Evolutionary conservation across 306 rosid species (phyloP), one percentile per base, ranked within the genome.

Genomic region (Fragaria iinumae): DNA sequence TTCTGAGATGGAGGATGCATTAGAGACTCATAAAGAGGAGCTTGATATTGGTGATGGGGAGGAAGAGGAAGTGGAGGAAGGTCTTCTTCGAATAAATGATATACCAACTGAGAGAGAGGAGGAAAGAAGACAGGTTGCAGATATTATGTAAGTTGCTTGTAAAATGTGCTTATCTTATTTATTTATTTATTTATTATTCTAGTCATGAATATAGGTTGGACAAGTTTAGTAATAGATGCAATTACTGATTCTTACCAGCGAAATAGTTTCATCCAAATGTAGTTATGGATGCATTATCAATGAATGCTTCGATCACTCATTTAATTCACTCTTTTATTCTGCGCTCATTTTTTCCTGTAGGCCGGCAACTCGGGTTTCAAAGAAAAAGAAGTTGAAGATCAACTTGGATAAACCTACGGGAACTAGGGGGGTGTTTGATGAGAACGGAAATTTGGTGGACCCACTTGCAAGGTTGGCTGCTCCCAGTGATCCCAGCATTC

Each of bases 361-460:
- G 67, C 88, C 81, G 3, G 78, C 77, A 63, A 87, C 90, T 48
- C 87, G 87, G 66, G 77, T 95, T 71, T 79, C 71, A 76, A 95
- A 92, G 90, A 92, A 90, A 81, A 92, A 89, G 89, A 92, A 95
- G 86, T 84, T 92, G 80, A 92, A 91, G 89, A 90, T 92, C 87
- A 90, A 90, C 71, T 10, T 89, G 27, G 91, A 86, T 67, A 89
- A 92, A 82, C 99, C 99, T 23, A 64, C 83, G 6, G 97, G 99
- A 70, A 88, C 86, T 47, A 88, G 93, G 74, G 89, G 87, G n/a
- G 91, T 91, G 56, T 92, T 90, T 79, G 99, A 95, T 14, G 99
- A 95, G 25, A 96, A 95, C 25, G 96, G 97, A 72, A 86, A 92
- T 83, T 76, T 89, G 57, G 85, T 92, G 71, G 86, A 91, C 27